Evolutionary conservation across 345 rosid genomes (phyloP).

Genomic region (Mangifera indica): DNA sequence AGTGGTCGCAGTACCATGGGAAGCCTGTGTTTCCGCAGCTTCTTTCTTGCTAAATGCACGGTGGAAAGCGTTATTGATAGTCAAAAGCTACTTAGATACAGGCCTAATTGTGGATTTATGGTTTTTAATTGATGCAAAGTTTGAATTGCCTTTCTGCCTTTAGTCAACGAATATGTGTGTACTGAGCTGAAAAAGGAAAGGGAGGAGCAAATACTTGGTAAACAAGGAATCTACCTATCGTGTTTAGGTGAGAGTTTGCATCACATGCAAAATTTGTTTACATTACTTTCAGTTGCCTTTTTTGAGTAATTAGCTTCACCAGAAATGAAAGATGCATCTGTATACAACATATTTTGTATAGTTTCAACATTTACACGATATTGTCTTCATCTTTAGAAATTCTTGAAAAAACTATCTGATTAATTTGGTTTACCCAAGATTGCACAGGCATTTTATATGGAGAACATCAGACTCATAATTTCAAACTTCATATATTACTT

Average conservation of each 20-base stretch:
- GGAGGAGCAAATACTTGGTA: background rate
- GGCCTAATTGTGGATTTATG: background rate
- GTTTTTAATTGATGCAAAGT: too few species aligned
- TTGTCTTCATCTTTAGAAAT: background rate
- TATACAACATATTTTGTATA: background rate
- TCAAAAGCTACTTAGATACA: background rate
- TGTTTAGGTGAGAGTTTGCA: background rate
- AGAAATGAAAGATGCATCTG: background rate
- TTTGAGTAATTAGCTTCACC: background rate
- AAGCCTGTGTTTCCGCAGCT: background rate
- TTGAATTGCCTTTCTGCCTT: too few species aligned
- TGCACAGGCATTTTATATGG: too few species aligned
- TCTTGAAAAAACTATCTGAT: too few species aligned
- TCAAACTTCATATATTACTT: background rate
- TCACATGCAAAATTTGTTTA: conserved; percentile 15
- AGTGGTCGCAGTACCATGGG: background rate
- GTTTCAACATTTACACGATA: background rate
- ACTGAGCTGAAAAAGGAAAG: too few species aligned
- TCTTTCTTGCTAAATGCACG: background rate
- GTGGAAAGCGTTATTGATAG: too few species aligned
- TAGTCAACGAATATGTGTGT: background rate
- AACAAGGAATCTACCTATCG: background rate
- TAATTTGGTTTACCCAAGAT: too few species aligned
- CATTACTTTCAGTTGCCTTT: conserved; percentile 16
- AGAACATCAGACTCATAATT: too few species aligned